Base-by-base conservation (phyloP, 345 rosid species). In the Toxicodendron radicans region DNA sequence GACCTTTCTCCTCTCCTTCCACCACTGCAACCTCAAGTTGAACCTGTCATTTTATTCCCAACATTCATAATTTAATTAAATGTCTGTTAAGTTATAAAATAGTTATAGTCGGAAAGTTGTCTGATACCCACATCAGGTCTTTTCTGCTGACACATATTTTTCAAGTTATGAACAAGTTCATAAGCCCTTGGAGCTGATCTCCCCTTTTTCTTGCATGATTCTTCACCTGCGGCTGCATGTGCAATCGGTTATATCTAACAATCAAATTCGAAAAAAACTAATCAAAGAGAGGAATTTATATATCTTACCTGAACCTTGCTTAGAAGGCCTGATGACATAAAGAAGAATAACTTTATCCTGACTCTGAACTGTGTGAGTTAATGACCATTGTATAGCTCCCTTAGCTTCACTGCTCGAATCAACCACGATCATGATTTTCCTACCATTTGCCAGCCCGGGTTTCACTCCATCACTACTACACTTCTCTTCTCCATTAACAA, bases 371-470 rank as follows among this genome's bases (percentile, higher is more conserved):
- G 95, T 82, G 63, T 92, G 99, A 38, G 97, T 87, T 21, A 95
- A 91, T 43, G 96, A 91, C 99, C 99, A 95, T 41, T 88, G 97
- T 2, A 95, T 20, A 79, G 98, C 99, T 57, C 85, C 87, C 81
- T 90, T 91, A 17, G 97, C 83, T 78, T 95, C 95, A 38, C 78
- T 64, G 72, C 93, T 89, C 7, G 91, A 85, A 82, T 95, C 95
- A 58, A 92, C 94, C 69, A 95, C 95, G 51, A 91, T 90, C 92
- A 91, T 86, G 49, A 95, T 85, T 76, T 84, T 91, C 87, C 99
- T 84, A 4, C 89, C 97, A 14, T 60, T 56, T 23, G 79, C 80
- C 13, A 62, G 33, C 33, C 58, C 74, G 0, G 75, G 68, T 48
- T 75, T 84, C n/a, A 17, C 66, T 48, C 53, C 60, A 53, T 10